phyloP scores from a whole-genome alignment of 1,139 yeast species.

The Suhomyces taliae region DNA sequence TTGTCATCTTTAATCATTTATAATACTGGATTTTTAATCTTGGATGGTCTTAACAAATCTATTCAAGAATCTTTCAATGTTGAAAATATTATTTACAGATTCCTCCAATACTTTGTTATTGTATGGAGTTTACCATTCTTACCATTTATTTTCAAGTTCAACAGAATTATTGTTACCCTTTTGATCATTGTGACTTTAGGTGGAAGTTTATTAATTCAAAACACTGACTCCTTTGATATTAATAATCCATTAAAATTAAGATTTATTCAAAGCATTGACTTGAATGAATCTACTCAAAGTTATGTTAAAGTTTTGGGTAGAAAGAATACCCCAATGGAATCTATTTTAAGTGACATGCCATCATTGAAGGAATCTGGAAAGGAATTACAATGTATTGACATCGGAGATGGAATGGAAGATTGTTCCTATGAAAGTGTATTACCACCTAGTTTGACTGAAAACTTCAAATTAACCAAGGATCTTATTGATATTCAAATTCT shows the following conservation, averaged over 20 bases:
- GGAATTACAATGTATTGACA: slow-evolving; percentile 33
- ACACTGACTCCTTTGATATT: slow-evolving; percentile 54
- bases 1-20: slow-evolving; percentile 54
- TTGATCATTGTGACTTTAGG: slow-evolving; percentile 34
- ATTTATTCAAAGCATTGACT: slow-evolving; percentile 58
- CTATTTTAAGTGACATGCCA: slow-evolving; percentile 60
- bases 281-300: slow-evolving; percentile 32
- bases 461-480: slow-evolving; percentile 17
- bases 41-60: slow-evolving; percentile 69
- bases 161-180: slow-evolving; percentile 47
- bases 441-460: slow-evolving; percentile 46
- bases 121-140: slow-evolving; percentile 57
- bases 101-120: slow-evolving; percentile 35
- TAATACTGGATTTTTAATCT: slow-evolving; percentile 50
- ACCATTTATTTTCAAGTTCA: slow-evolving; percentile 73
- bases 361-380: slow-evolving; percentile 46
- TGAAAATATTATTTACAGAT: slow-evolving; percentile 47
- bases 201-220: slow-evolving; percentile 38
- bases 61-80: slow-evolving; percentile 60
- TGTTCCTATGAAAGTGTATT: slow-evolving; percentile 54
- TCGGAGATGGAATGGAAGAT: slow-evolving; percentile 47
- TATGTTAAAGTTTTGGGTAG: slow-evolving; percentile 54
- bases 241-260: slow-evolving; percentile 68
- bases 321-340: slow-evolving; percentile 36
- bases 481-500: slow-evolving; percentile 49